phyloP scores from a whole-genome alignment of 208 protist genomes.

The Acanthamoeba castellanii region DNA sequence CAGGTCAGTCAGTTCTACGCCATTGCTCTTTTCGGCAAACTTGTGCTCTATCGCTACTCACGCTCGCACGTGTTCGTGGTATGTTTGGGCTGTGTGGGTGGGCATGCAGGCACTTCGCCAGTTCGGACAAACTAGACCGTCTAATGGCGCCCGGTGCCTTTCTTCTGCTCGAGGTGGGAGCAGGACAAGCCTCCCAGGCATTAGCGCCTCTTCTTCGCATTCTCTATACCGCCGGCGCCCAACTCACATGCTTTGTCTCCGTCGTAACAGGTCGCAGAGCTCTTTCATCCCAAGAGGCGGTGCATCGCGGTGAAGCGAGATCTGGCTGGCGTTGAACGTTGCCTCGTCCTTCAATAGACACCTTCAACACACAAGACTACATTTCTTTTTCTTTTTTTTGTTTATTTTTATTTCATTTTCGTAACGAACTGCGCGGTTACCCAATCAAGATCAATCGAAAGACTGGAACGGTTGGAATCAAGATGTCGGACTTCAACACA shows the following conservation, averaged over 20 bases:
- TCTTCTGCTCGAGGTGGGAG: slow-evolving; percentile 45
- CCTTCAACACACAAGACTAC: no score
- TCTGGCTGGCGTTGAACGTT: slow-evolving; percentile 18
- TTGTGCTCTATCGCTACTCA: not conserved
- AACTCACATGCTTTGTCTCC: not conserved
- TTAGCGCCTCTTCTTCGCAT: not conserved
- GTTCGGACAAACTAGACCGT: not conserved
- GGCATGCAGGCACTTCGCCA: not conserved
- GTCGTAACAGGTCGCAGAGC: not conserved
- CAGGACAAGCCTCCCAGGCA: not conserved
- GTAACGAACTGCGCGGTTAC: not conserved
- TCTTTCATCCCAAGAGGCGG: not conserved
- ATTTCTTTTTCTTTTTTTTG: not conserved
- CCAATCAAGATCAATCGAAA: not conserved
- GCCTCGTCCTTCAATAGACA: slow-evolving; percentile 20
- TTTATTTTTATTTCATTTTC: not conserved
- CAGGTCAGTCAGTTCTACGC: not conserved
- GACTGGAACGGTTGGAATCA: not conserved
- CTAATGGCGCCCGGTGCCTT: not conserved
- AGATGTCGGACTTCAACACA: slow-evolving; percentile 47
- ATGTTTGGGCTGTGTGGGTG: not conserved
- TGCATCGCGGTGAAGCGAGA: not conserved
- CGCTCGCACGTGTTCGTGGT: not conserved
- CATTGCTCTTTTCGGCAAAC: not conserved
- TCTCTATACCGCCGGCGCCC: not conserved